Base-by-base conservation (phyloP, 345 rosid genomes). In the Lumnitzera racemosa region DNA sequence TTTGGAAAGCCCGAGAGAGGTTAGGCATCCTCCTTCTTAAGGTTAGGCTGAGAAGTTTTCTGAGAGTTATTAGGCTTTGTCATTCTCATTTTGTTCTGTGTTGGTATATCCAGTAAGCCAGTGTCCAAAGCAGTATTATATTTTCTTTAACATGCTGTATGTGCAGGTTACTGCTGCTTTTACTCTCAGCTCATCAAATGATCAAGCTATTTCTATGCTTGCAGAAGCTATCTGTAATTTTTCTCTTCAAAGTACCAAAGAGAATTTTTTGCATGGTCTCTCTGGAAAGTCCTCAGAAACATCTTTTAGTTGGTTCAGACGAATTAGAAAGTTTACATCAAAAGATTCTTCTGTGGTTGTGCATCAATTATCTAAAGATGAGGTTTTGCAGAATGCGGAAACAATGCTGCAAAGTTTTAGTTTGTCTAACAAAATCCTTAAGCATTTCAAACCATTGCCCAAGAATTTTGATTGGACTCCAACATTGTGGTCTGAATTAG, bases 1-100 rank as follows among this genome's bases (percentile, higher is more conserved):
- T 67, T 81, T 73, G 63, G 81, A 83, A 72, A 78, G 68, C 59
- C 72, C 80, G n/a, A 82, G 94, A 71, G 89, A 92, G 98, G 98
- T 87, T 72, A 64, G 77, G 24, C 43, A 57, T 47, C 51, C 11
- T 69, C 61, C 36, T 56, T 60, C 61, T 49, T 43, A 15, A 46
- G 43, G 56, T 41, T 53, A 17, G 17, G 13, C 5, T 53, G 27
- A 24, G 27, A 53, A 53, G 11, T 53, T 11, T 24, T 29, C 41
- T 59, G 41, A 13, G 17, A 8, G 1, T 24, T 55, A 14, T 55
- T 15, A 24, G 15, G 16, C 49, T 62, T 52, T 41, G 52, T 58
- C 24, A 29, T 7, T 57, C 16, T 74, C 48, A 59, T 51, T 67
- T 79, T 74, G 71, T 69, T 62, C 64, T 50, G 36, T 72, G 68